These are phyloP conservation scores for Mycosarcoma mackinlayi DNA, from an alignment of 1,284 basidiomycete genomes.

Conservation along the genomic window DNA sequence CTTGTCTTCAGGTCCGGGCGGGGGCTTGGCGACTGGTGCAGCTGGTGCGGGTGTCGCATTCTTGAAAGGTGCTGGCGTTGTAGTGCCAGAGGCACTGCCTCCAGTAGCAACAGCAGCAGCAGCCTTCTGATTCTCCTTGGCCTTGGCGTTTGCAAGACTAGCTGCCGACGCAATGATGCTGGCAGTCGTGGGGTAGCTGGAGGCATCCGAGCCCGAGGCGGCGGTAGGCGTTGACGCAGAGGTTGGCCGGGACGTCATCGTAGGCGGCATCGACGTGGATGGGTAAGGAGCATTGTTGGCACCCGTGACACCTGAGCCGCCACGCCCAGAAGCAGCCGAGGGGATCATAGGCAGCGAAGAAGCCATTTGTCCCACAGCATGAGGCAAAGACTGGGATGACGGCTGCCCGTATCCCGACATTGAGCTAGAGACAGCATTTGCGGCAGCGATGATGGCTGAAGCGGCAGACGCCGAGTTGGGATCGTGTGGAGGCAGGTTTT, in stretches of 20 bases:
- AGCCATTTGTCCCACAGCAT: slow-evolving; percentile 28
- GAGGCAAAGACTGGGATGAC: slow-evolving; percentile 13
- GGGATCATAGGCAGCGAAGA: slow-evolving; percentile 34
- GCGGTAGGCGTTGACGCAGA: slow-evolving; percentile 10
- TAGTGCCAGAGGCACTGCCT: slow-evolving; percentile 3
- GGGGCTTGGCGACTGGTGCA: slow-evolving; percentile 23
- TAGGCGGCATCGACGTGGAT: slow-evolving; percentile 9
- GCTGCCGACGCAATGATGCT: slow-evolving; percentile 49
- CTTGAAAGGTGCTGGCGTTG: not conserved
- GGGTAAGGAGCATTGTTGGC: slow-evolving; percentile 5
- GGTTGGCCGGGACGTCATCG: slow-evolving; percentile 13
- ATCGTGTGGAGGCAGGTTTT: slow-evolving; percentile 7
- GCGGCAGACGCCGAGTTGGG: slow-evolving; percentile 37
- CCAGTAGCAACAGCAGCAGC: slow-evolving; percentile 2
- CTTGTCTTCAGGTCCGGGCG: slow-evolving; percentile 56
- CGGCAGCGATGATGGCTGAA: slow-evolving; percentile 43
- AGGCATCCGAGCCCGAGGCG: slow-evolving; percentile 23
- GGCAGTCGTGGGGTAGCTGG: slow-evolving; percentile 37
- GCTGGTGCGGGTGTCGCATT: slow-evolving; percentile 11
- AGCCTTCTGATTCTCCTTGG: slow-evolving; percentile 27
- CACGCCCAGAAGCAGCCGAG: slow-evolving; percentile 21
- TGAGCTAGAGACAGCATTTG: slow-evolving; percentile 40
- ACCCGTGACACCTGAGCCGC: slow-evolving; percentile 1
- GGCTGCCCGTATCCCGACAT: slow-evolving; percentile 30
- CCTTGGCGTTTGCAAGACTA: slow-evolving; percentile 36